These are phyloP conservation scores for Arthrobotrys musiformis DNA, from an alignment of 2,329 filamentous ascomycete genomes.

Conservation along the genomic window DNA sequence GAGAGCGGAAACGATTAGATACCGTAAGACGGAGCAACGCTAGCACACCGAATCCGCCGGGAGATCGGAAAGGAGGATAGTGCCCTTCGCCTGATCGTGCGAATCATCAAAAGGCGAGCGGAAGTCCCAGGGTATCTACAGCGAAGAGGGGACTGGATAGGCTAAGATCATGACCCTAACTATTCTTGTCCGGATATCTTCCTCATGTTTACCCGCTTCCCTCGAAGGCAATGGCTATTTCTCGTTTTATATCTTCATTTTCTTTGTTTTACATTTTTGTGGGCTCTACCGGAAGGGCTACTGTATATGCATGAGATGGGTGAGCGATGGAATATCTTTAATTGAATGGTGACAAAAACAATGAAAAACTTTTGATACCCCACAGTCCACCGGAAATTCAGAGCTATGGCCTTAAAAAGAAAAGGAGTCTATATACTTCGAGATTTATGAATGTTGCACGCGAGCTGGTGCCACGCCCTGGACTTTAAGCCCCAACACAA, in stretches of 20 bases:
- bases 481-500: not conserved
- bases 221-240: not conserved
- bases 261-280: not conserved
- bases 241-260: not conserved
- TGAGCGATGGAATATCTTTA: not conserved
- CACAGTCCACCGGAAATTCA: not conserved
- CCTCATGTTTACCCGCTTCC: not conserved
- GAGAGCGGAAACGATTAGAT: constrained; percentile 39
- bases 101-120: not conserved
- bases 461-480: no score
- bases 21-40: constrained; percentile 38
- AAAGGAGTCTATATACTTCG: no score
- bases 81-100: not conserved
- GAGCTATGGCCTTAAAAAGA: not conserved
- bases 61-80: constrained; percentile 51
- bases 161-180: not conserved
- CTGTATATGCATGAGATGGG: not conserved
- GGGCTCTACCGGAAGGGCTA: not conserved
- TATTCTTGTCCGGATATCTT: not conserved
- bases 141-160: not conserved
- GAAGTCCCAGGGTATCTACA: not conserved
- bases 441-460: no score
- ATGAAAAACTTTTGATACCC: constrained; percentile 23
- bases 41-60: constrained; percentile 44
- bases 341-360: constrained; percentile 15